These are phyloP conservation scores for Diaporthe longicolla DNA, from an alignment of 2,329 filamentous ascomycete species.

Conservation along the genomic window DNA sequence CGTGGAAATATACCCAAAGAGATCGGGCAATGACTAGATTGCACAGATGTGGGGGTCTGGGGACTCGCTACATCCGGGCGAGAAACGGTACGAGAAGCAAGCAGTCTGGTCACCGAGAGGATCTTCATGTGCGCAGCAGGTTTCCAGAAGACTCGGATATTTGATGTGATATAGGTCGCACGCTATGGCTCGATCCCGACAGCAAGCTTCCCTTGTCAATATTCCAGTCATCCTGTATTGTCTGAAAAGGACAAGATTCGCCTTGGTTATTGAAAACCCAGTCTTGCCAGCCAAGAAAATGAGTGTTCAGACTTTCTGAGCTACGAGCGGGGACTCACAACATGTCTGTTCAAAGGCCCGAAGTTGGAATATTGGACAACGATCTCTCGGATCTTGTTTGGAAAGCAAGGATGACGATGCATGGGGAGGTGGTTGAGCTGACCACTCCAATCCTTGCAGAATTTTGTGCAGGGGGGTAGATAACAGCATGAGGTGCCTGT, in stretches of 20 bases:
- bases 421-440: background rate
- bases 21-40: constrained; percentile 8
- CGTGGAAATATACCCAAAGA: background rate
- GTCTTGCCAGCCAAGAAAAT: no score
- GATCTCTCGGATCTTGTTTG: background rate
- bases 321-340: background rate
- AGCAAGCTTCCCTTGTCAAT: background rate
- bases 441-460: background rate
- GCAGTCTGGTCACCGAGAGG: background rate
- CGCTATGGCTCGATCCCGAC: background rate
- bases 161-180: background rate
- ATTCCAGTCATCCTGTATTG: no score
- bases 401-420: no score
- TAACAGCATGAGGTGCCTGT: background rate
- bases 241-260: background rate
- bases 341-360: background rate
- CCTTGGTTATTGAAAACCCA: background rate
- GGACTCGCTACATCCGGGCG: background rate
- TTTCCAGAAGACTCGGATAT: background rate
- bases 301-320: background rate
- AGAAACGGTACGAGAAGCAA: background rate
- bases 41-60: background rate
- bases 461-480: background rate
- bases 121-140: background rate
- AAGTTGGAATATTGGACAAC: background rate